Base-by-base conservation (phyloP, 2,329 filamentous ascomycete genomes). In the Aspergillus latus region DNA sequence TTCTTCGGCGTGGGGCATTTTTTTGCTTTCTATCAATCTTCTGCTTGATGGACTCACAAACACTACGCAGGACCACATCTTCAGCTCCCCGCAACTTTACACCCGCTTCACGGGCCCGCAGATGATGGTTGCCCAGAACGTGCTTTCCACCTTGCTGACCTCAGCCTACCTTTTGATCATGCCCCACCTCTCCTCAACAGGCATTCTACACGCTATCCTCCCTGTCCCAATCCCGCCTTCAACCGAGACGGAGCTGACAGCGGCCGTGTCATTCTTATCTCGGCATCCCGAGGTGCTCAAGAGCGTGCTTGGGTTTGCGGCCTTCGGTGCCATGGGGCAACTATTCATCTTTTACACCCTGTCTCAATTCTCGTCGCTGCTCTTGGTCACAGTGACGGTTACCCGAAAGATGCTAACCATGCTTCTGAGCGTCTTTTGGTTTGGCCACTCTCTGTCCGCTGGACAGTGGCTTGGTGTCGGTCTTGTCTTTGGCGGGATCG, bases 401-500 rank as follows among this genome's bases (percentile, higher is more conserved):
- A 99, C 94, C 45, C 84, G 94, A 69, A 99, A 99, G 80, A 99
- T 99, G 94, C 84, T 97, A 72, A 97, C 93, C 64, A 99, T 99
- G 94, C 90, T 97, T 58, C 82, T 97, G 50, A 96, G 91, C 52
- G 94, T 99, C 29, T 80, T 97, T 59, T 92, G 91, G 77, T 99
- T 97, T 72, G 94, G 94, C 29, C 94, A 99, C 74, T 84, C 83
- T 61, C 82, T 99, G 48, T 89, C 85, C 30, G 77, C 80, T n/a
- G 95, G 93, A 82, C 94, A 99, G 77, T 96, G 92, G 90, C 78
- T 95, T 5, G 94, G 94, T 61, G 92, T 99, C 32, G 88, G 84
- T 0, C 80, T 99, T 57, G 94, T 99, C 7, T 99, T 99, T 78
- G 92, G 92, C 28, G 94, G 93, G 49, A 92, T 99, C 69, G 94